phyloP scores from a whole-genome alignment of 2,329 filamentous ascomycete species.

The Fusarium begoniae region DNA sequence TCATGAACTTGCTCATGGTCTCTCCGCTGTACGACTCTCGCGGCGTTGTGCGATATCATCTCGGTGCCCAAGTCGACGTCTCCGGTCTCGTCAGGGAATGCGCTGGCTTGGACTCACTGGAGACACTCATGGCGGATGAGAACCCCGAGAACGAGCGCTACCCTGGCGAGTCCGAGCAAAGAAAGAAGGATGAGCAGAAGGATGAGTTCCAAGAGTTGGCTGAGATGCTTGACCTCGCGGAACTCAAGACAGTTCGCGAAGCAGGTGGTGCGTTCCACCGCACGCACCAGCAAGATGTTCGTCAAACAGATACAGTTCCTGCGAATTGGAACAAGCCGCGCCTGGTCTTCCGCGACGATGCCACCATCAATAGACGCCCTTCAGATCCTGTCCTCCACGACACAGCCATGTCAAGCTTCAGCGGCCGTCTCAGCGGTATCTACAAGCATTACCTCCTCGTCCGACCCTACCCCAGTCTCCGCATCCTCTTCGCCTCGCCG shows the following conservation, averaged over 20 bases:
- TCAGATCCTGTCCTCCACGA: slow-evolving; percentile 37
- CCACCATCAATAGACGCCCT: slow-evolving; percentile 24
- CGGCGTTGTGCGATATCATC: slow-evolving; percentile 72
- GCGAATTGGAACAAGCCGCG: slow-evolving; percentile 53
- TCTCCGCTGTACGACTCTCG: slow-evolving; percentile 75
- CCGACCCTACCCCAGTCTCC: slow-evolving; percentile 70
- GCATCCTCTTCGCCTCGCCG: slow-evolving; percentile 75
- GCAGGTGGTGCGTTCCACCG: slow-evolving; percentile 71
- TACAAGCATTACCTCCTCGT: slow-evolving; percentile 71
- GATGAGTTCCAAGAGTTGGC: slow-evolving; percentile 73
- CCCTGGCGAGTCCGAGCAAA: slow-evolving; percentile 16
- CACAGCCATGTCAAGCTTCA: slow-evolving; percentile 3
- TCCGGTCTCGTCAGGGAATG: slow-evolving; percentile 74
- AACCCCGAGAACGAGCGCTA: slow-evolving; percentile 43
- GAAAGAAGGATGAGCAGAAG: slow-evolving; percentile 37
- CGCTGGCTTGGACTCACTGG: slow-evolving; percentile 70
- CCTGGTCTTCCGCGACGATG: slow-evolving; percentile 52
- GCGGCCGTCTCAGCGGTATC: slow-evolving; percentile 43
- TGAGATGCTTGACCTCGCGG: slow-evolving; percentile 74
- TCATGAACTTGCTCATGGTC: slow-evolving; percentile 81
- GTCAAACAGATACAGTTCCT: slow-evolving; percentile 52
- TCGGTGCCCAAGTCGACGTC: slow-evolving; percentile 78
- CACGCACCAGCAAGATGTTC: slow-evolving; percentile 43
- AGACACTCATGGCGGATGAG: slow-evolving; percentile 51
- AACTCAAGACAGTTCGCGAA: slow-evolving; percentile 71